Base-by-base conservation (phyloP, 768 basidiomycete species). In the Tulasnella sp. region DNA sequence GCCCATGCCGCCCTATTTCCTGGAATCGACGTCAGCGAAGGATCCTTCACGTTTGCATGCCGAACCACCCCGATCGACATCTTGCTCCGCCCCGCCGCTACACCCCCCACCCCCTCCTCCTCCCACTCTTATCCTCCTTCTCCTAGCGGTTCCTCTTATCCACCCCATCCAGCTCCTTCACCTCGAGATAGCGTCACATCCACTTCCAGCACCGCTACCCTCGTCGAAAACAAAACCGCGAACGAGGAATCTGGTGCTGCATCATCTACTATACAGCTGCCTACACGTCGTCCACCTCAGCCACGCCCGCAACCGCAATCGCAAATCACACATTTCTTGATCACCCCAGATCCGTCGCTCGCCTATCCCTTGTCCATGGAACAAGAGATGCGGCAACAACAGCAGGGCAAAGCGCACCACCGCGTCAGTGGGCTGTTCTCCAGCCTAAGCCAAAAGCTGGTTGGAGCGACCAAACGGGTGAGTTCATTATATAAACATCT, bases 391-490 rank as follows among this genome's bases (percentile, higher is more conserved):
- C 68, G 64, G 49, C 56, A 70, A 65, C 63, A 69, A 63, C 60
- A 65, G 66, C 55, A 62, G 66, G 17, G 81, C 82, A 3, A 78
- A 79, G 21, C 78, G 80, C 50, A 81, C 82, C 7, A 78, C 75
- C 60, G 85, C 84, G 3, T 86, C 85, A 67, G 80, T 79, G 1
- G 73, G 84, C 2, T 76, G 77, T 2, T 66, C 70, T 4, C 58
- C 66, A 15, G 63, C 71, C 24, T 62, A 61, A 15, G 44, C 13
- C 45, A 51, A 29, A 59, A 47, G 47, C 7, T 59, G 11, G 19
- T 59, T n/a, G 56, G 56, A 34, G 45, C 49, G 44, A 29, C 48
- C 23, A 32, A 26, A 49, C 26, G n/a, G 49, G 30, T 15, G 49
- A 59, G 21, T 59, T 17, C 23, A 47, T 17, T 9, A 2, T 21